Evolutionary conservation across 2,329 filamentous ascomycete species (phyloP).

Genomic region (Aspergillaceae sp.): DNA sequence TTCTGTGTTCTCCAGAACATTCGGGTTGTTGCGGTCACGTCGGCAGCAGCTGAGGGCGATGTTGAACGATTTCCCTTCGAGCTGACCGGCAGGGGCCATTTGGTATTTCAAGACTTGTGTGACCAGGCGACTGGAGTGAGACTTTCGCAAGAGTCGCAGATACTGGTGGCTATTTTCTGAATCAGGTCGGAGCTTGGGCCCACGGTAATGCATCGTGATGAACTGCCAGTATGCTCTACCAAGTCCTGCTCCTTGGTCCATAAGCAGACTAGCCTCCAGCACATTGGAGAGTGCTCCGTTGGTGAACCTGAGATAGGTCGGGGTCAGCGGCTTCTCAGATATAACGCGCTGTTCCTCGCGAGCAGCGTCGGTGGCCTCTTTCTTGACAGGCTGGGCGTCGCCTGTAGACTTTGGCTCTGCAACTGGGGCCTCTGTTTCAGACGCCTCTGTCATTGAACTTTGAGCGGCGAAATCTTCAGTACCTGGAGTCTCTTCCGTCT

Average conservation of each 20-base stretch:
- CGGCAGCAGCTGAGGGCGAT: constrained; percentile 66
- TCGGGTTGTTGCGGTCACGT: constrained; percentile 67
- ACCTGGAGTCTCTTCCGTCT: neutral
- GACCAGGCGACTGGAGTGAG: constrained; percentile 56
- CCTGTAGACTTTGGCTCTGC: too few relatives aligned
- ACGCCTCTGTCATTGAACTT: too few relatives aligned
- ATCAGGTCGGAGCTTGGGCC: constrained; percentile 61
- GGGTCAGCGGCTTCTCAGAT: constrained; percentile 2
- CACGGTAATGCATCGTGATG: constrained; percentile 45
- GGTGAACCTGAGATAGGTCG: constrained; percentile 38
- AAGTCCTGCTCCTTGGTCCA: constrained; percentile 51
- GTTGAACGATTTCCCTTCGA: constrained; percentile 52
- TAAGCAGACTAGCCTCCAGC: constrained; percentile 51
- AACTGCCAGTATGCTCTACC: constrained; percentile 71
- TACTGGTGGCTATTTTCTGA: constrained; percentile 59
- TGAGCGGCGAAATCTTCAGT: neutral
- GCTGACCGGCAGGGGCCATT: constrained; percentile 39
- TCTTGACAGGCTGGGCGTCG: neutral
- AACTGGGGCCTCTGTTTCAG: too few relatives aligned
- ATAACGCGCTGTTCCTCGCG: too few relatives aligned
- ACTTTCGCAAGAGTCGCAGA: constrained; percentile 57
- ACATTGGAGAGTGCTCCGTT: constrained; percentile 59
- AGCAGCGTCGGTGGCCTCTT: neutral
- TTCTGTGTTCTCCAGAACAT: constrained; percentile 57
- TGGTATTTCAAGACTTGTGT: constrained; percentile 50